Evolutionary conservation across 164 flowering plant species (phyloP).

Genomic region (Tetrastigma voinierianum): DNA sequence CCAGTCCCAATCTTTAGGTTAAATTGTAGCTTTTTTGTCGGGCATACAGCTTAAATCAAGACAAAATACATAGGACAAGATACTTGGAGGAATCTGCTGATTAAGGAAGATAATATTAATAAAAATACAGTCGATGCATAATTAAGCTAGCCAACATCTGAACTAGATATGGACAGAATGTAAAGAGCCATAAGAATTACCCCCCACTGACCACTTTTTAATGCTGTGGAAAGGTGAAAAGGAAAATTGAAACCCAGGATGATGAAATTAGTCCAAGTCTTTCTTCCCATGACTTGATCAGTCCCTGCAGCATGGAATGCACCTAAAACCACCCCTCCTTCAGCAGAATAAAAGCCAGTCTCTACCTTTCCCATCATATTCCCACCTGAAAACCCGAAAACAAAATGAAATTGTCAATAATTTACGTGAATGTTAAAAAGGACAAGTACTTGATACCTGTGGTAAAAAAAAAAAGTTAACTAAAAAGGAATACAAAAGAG

Average conservation of each 20-base stretch:
- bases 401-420: background rate
- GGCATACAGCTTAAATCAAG: too few species aligned
- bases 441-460: too few species aligned
- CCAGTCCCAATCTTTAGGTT: too few species aligned
- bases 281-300: background rate
- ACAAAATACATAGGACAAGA: too few species aligned
- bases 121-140: background rate
- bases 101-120: background rate
- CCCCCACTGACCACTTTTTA: background rate
- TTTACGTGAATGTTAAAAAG: too few species aligned
- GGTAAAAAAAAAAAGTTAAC: too few species aligned
- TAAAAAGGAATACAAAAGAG: too few species aligned
- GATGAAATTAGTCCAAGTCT: background rate
- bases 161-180: slow-evolving; percentile 12
- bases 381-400: background rate
- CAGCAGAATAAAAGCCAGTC: background rate
- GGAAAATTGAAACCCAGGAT: background rate
- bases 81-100: too few species aligned
- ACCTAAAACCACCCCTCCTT: background rate
- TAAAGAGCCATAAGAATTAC: slow-evolving; percentile 7
- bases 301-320: background rate
- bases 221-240: background rate
- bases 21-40: too few species aligned
- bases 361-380: background rate
- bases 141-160: slow-evolving; percentile 1